Base-by-base conservation (phyloP, 306 rosid genomes). In the Prunus armeniaca region DNA sequence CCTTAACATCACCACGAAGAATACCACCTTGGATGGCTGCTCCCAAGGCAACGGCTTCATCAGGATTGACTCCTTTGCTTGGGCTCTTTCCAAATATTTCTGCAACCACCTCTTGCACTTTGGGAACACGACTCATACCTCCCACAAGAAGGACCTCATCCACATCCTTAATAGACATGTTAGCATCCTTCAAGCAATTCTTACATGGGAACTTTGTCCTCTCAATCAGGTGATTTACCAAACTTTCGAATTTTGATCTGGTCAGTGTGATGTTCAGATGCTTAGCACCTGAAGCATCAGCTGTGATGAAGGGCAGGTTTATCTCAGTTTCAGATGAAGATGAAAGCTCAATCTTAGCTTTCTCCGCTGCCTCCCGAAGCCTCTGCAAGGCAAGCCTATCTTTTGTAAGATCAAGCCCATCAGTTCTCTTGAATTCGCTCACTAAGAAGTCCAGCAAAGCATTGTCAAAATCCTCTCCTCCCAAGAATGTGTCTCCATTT, bases 81-180 rank as follows among this genome's bases (percentile, higher is more conserved):
- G 97, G 97, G 82, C 87, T 65, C 84, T 91, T 91, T 30, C 92
- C 97, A 71, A 93, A 93, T 45, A 93, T 91, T 24, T 69, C 86
- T 3, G 85, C 22, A 49, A 93, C 98, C n/a, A 91, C 92, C n/a
- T 86, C 89, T 76, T 93, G 98, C 47, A 93, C 98, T 76, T 91
- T 93, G 7, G 98, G 98, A 13, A 93, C 97, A 47, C 98, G 93
- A 25, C 97, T 91, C 98, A 91, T 91, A 45, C 98, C 97, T 80
- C 98, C 98, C 7, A 93, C 98, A 20, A 93, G 90, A 80, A 93
- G 98, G 47, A 91, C 98, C 86, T 93, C 97, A 52, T 93, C 97
- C 24, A 91, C 91, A 1, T 93, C 98, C 87, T 89, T 93, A 72
- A 75, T 71, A 52, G 96, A 87, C 43, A 85, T 54, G 80, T 81